A percentile compares a stretch with the other conserved stretches of the same genome.
phyloP scores from a whole-genome alignment of 2,329 filamentous ascomycete species.

The Beauveria caledonica region DNA sequence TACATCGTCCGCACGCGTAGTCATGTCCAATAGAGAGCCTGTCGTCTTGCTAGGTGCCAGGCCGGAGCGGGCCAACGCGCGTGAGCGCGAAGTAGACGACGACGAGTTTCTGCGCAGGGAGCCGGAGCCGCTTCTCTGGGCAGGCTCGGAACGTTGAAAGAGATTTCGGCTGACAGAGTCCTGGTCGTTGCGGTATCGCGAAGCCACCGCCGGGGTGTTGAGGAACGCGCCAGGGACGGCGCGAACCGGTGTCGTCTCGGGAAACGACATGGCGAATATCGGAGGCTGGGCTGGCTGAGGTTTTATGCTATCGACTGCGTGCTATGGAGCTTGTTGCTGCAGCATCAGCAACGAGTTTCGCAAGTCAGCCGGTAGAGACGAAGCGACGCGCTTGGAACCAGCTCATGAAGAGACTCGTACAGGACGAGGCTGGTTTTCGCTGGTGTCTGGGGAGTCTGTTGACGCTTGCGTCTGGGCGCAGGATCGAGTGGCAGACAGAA shows the following conservation, averaged over 20 bases:
- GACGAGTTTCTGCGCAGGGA: slow-evolving; percentile 3
- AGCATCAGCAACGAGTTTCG: not conserved
- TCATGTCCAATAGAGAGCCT: slow-evolving; percentile 2
- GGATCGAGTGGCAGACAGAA: not conserved
- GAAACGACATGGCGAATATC: slow-evolving; percentile 41
- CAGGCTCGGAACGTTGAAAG: slow-evolving; percentile 29
- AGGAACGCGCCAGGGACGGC: slow-evolving; percentile 68
- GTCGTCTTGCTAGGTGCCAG: not conserved
- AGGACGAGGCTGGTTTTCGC: not conserved
- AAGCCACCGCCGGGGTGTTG: slow-evolving; percentile 59
- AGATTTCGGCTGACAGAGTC: slow-evolving; percentile 45
- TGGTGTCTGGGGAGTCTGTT: not conserved
- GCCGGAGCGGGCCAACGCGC: slow-evolving; percentile 5
- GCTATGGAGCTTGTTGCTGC: not conserved
- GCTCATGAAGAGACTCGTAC: slow-evolving; percentile 4
- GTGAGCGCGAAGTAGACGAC: slow-evolving; percentile 5
- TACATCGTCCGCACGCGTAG: slow-evolving; percentile 4
- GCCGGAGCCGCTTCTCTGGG: not conserved
- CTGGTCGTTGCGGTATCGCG: slow-evolving; percentile 34
- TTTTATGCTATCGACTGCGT: not conserved
- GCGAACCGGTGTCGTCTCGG: slow-evolving; percentile 57
- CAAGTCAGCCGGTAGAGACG: not conserved
- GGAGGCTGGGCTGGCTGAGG: not conserved
- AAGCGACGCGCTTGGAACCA: slow-evolving; percentile 5
- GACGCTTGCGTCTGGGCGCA: not conserved